These are phyloP conservation scores for Amanita rimosa DNA, from an alignment of 768 basidiomycete genomes.

Conservation along the genomic window DNA sequence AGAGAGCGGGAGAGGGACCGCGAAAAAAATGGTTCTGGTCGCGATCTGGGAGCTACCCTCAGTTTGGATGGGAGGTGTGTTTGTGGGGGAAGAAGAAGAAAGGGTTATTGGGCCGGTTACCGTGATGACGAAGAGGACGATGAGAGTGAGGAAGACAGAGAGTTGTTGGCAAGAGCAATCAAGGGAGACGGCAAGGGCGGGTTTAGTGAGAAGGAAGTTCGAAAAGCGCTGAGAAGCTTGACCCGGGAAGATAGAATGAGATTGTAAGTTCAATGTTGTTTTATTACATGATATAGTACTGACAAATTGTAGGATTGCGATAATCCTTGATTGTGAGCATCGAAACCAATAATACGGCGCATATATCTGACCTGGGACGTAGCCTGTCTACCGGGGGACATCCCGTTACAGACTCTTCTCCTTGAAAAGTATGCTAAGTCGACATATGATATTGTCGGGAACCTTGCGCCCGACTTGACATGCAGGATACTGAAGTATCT, in stretches of 20 bases:
- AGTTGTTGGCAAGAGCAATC: slow-evolving; percentile 30
- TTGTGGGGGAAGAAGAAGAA: slow-evolving; percentile 52
- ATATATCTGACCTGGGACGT: neutral
- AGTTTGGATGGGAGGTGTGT: slow-evolving; percentile 22
- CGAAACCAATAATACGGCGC: neutral
- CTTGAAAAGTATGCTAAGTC: slow-evolving; percentile 77
- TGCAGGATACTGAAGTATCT: slow-evolving; percentile 48
- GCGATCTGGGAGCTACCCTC: neutral
- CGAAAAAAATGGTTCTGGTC: neutral
- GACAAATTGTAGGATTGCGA: slow-evolving; percentile 31
- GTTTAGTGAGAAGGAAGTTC: slow-evolving; percentile 63
- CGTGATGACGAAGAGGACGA: slow-evolving; percentile 38
- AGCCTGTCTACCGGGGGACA: slow-evolving; percentile 80
- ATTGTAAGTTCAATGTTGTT: slow-evolving; percentile 36
- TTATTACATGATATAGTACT: slow-evolving; percentile 1
- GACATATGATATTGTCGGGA: slow-evolving; percentile 74
- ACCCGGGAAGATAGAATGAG: slow-evolving; percentile 62
- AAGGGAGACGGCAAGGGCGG: slow-evolving; percentile 46
- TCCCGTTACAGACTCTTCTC: slow-evolving; percentile 71
- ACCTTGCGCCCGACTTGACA: slow-evolving; percentile 53
- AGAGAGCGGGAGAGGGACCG: slow-evolving; percentile 24
- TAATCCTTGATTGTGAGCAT: slow-evolving; percentile 48
- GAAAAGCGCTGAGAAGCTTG: slow-evolving; percentile 49
- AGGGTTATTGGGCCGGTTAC: slow-evolving; percentile 68
- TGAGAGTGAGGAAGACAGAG: slow-evolving; percentile 27